Conservation (phyloP, 345 rosid species). For the Arabidopsis thaliana region TAIR10.1 NC_003076.8:14481501-14482000, state of each 20-base stretch:
- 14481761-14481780: neutral
- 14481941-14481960: conserved; percentile 44
- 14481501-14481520: conserved; percentile 99
- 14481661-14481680: conserved; percentile 96
- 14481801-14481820: neutral
- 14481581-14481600: conserved; percentile 9
- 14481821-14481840: neutral
- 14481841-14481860: neutral
- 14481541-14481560: conserved; percentile 42
- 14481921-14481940: neutral
- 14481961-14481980: conserved; percentile 98
- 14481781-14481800: neutral
- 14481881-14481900: conserved; percentile 3
- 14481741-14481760: conserved; percentile 84
- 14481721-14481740: conserved; percentile 89
- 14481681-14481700: conserved; percentile 96
- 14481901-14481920: neutral
- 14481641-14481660: conserved; percentile 71
- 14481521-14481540: conserved; percentile 82
- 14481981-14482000: conserved; percentile 97
- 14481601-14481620: neutral
- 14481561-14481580: conserved; percentile 19
- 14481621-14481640: neutral
- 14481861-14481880: neutral
- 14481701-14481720: conserved; percentile 89